Evolutionary conservation across 2,329 filamentous ascomycete species (phyloP), one percentile per base, ranked within the genome.

Genomic region (Dothideomycetes sp.): DNA sequence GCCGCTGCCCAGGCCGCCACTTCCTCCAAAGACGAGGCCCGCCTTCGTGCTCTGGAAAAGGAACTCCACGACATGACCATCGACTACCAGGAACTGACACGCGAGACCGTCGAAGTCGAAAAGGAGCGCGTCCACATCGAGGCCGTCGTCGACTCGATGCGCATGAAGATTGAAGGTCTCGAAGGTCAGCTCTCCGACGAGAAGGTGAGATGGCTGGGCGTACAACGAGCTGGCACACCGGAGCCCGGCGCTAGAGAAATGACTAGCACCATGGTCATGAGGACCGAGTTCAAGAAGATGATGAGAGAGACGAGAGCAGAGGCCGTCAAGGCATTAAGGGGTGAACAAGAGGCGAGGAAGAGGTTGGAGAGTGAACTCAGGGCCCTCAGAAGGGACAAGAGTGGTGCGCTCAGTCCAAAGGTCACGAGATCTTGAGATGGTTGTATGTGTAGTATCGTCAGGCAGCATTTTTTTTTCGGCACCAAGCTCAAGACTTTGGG

Each of bases 271-370:
- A 74, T 74, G 60, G 77, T 84, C 31, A 54, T 85, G 52, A 77
- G 78, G 59, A 79, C 78, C 46, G 81, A 85, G 56, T 85, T 85
- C 56, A 83, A 82, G 66, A 84, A 81, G 64, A 84, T 84, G 80
- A 84, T 84, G 79, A 70, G 78, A 47, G 79, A 84, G 52, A 77
- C 77, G 35, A 73, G 79, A 45, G 67, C 70, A 1, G 81, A 85
- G 57, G 78, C 73, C 45, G 63, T 77, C 51, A 80, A 72, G 60
- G 65, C 70, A 44, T 54, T 84, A 41, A 76, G 74, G 65, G 80
- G n/a, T n/a, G 81, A 84, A 58, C 79, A 84, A 69, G 79, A 81
- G 60, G 79, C 83, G 27, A 34, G 44, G 19, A 42, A 40, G 29
- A 43, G 39, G 36, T 34, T 46, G 8, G 44, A 46, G 36, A 24